phyloP scores from a whole-genome alignment of 768 basidiomycete genomes.

The Collybiopsis luxurians region DNA sequence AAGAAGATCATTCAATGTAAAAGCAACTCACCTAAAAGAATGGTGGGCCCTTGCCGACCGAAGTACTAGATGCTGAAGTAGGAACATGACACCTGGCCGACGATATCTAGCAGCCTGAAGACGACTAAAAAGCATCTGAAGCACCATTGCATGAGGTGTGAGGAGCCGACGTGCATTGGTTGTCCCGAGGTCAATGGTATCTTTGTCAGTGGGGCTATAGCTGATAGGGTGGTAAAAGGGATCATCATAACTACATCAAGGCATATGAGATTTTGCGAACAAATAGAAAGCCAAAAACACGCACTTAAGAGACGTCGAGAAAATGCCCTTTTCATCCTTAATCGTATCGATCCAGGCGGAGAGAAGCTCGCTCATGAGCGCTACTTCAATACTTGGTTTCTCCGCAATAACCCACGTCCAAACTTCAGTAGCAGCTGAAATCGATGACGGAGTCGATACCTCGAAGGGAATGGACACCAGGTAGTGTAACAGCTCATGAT shows the following conservation, averaged over 20 bases:
- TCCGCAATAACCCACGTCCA: constrained; percentile 97
- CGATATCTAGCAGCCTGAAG: constrained; percentile 93
- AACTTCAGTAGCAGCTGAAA: constrained; percentile 85
- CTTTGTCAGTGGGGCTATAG: constrained; percentile 90
- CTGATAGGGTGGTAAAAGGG: constrained; percentile 85
- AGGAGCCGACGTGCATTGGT: constrained; percentile 72
- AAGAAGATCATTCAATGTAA: neutral
- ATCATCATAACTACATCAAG: constrained; percentile 67
- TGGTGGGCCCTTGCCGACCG: constrained; percentile 72
- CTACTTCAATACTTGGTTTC: constrained; percentile 76
- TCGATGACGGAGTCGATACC: constrained; percentile 81
- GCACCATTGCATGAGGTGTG: constrained; percentile 76
- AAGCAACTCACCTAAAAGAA: constrained; percentile 62
- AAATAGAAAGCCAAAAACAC: constrained; percentile 25
- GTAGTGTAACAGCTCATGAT: constrained; percentile 82
- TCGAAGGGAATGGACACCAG: constrained; percentile 87
- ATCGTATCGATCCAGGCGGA: constrained; percentile 88
- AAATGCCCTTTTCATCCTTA: constrained; percentile 74
- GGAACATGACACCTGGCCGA: constrained; percentile 76
- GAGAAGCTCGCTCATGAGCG: constrained; percentile 80
- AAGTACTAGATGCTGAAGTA: constrained; percentile 81
- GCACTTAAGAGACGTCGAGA: constrained; percentile 79
- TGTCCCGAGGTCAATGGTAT: constrained; percentile 70
- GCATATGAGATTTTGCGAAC: neutral
- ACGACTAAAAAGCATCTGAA: constrained; percentile 88